phyloP scores from a whole-genome alignment of 805 yeast species.

The fission yeast (Schizosaccharomyces pombe) region DNA sequence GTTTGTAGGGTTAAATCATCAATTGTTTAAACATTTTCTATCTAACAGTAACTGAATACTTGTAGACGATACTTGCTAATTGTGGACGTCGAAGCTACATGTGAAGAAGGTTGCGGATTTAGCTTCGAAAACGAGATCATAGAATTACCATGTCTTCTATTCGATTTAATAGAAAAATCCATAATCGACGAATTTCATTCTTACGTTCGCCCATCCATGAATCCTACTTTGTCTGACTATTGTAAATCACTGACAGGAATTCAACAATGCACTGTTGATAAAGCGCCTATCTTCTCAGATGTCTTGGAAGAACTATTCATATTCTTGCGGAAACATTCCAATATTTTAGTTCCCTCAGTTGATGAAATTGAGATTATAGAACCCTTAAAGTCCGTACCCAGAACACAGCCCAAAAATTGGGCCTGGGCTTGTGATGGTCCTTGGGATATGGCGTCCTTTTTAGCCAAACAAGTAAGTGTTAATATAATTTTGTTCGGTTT shows the following conservation, averaged over 20 bases:
- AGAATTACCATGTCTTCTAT: slow-evolving; percentile 13
- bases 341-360: slow-evolving; percentile 3
- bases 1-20: not conserved
- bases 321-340: slow-evolving; percentile 7
- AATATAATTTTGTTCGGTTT: too few relatives aligned
- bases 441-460: slow-evolving; percentile 5
- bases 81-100: slow-evolving; percentile 10
- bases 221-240: not conserved
- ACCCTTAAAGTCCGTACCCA: not conserved
- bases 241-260: slow-evolving; percentile 9
- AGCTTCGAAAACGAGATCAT: slow-evolving; percentile 9
- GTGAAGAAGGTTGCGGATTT: slow-evolving; percentile 4
- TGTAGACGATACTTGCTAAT: slow-evolving; percentile 8
- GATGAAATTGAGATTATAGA: not conserved
- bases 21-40: not conserved
- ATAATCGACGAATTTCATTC: slow-evolving; percentile 10
- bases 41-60: not conserved
- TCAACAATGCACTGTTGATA: slow-evolving; percentile 5
- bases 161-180: slow-evolving; percentile 6
- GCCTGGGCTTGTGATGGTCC: slow-evolving; percentile 5
- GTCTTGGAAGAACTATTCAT: slow-evolving; percentile 6
- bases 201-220: slow-evolving; percentile 7
- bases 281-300: slow-evolving; percentile 8
- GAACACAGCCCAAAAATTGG: not conserved
- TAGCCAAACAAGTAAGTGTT: slow-evolving; percentile 5